These are phyloP conservation scores for Naegleria fowleri DNA, from an alignment of 208 protist species.

Conservation along the genomic window DNA sequence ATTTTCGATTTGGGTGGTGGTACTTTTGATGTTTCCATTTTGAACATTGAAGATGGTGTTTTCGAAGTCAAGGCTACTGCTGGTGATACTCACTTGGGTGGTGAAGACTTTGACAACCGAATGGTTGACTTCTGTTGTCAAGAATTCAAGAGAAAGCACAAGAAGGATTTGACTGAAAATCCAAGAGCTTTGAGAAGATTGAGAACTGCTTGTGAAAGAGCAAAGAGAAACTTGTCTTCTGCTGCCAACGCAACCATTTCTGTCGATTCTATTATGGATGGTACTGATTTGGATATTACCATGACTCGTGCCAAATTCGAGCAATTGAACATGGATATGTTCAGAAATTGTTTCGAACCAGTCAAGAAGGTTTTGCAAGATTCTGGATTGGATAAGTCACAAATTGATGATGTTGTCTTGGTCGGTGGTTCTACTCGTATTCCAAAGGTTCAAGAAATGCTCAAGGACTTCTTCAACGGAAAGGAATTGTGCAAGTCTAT, in stretches of 20 bases:
- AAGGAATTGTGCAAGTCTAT: conserved; percentile 64
- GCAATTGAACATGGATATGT: conserved; percentile 77
- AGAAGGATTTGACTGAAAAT: conserved; percentile 56
- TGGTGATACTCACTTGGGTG: conserved; percentile 98
- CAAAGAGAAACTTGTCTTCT: conserved; percentile 92
- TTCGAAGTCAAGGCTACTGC: conserved; percentile 98
- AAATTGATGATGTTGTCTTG: conserved; percentile 81
- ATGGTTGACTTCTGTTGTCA: conserved; percentile 92
- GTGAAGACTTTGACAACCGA: conserved; percentile 96
- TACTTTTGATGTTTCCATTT: conserved; percentile 86
- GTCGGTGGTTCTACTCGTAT: conserved; percentile 94
- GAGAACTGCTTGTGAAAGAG: conserved; percentile 67
- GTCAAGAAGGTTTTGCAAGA: conserved; percentile 76
- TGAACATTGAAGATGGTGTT: conserved; percentile 93
- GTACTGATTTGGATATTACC: conserved; percentile 85
- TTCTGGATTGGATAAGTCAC: conserved; percentile 61
- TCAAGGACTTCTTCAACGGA: conserved; percentile 80
- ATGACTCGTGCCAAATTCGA: conserved; percentile 96
- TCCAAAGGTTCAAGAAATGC: conserved; percentile 85
- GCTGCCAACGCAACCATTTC: conserved; percentile 76
- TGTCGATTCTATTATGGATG: conserved; percentile 90
- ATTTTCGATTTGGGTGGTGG: conserved; percentile 85
- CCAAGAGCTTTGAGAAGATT: conserved; percentile 55
- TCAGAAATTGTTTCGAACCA: conserved; percentile 63
- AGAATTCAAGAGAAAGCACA: conserved; percentile 82